Evolutionary conservation across 75 land plant genomes (phyloP), one percentile per base, ranked within the genome.

Genomic region (Cupressus sempervirens): DNA sequence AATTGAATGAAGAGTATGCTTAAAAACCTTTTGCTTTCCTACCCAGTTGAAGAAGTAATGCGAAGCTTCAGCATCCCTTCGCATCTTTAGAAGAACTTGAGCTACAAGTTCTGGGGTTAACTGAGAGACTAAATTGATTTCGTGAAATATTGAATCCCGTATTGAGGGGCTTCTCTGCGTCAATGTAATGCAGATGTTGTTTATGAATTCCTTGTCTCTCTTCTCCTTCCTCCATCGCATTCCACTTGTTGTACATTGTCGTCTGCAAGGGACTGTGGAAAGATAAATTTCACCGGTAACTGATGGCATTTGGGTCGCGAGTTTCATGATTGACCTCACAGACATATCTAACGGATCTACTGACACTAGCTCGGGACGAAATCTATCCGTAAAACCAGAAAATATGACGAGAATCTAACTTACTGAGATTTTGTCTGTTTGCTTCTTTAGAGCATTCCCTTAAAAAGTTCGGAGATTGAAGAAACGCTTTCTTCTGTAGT

Each of bases 1-100:
- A 72, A 32, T 72, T 72, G 74, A 72, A 72, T 72, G 12, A 72
- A 72, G 74, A 35, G 74, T 72, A 32, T 72, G 74, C 74, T 72
- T 72, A 32, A 72, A 30, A 32, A 35, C 74, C 73, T 26, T 68
- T 23, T 32, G 74, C 35, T 72, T 72, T 15, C 15, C 74, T 72
- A 32, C 74, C 74, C 74, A 72, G 35, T 72, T 72, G 74, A 72
- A 72, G 74, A 72, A 72, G 13, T 29, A 32, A 2, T 32, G 36
- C 30, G 74, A 72, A 32, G 74, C 74, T 72, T 72, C 30, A 14
- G 74, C 35, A 32, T 72, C 35, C 4, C 32, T 72, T 72, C 32
- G 32, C 3, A 32, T 72, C 32, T 72, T 72, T 11, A 72, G 74
- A 32, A 72, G 74, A 72, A 72, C 15, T 72, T 32, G 35, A 32